These are phyloP conservation scores for Suhomyces coccinellae DNA, from an alignment of 1,139 yeast species.

Conservation along the genomic window DNA sequence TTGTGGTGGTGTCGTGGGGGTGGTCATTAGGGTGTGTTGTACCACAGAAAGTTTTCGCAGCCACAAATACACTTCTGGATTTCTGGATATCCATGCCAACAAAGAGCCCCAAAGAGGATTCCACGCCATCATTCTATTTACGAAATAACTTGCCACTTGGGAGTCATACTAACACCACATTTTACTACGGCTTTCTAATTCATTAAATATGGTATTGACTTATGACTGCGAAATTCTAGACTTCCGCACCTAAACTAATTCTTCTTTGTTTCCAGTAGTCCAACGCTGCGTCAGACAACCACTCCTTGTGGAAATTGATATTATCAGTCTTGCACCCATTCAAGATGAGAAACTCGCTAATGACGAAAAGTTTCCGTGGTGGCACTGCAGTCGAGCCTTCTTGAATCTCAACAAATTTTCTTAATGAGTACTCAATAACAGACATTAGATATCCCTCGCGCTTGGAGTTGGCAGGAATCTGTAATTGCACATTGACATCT, in stretches of 20 bases:
- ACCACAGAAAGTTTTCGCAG: conserved; percentile 8
- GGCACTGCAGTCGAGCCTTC: conserved; percentile 9
- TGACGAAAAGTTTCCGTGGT: conserved; percentile 48
- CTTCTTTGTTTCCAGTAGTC: conserved; percentile 53
- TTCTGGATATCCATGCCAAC: not conserved
- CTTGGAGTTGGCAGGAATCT: conserved; percentile 23
- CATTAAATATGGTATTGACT: no score
- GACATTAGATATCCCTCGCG: conserved; percentile 33
- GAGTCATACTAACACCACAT: no score
- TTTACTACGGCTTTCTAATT: no score
- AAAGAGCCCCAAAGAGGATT: not conserved
- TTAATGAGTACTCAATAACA: conserved; percentile 61
- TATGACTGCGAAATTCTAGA: not conserved
- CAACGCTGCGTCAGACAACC: conserved; percentile 45
- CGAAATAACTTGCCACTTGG: no score
- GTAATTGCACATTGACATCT: conserved; percentile 42
- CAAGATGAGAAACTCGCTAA: conserved; percentile 69
- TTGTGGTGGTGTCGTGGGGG: not conserved
- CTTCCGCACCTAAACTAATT: conserved; percentile 24
- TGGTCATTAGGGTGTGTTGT: not conserved
- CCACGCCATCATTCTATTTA: no score
- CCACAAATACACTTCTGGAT: conserved; percentile 7
- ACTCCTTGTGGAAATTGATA: conserved; percentile 22
- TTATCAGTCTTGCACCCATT: conserved; percentile 56
- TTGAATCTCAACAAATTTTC: conserved; percentile 44